These are phyloP conservation scores for Phytophthora fragariaefolia DNA, from an alignment of 352 stramenopile species.

Conservation along the genomic window DNA sequence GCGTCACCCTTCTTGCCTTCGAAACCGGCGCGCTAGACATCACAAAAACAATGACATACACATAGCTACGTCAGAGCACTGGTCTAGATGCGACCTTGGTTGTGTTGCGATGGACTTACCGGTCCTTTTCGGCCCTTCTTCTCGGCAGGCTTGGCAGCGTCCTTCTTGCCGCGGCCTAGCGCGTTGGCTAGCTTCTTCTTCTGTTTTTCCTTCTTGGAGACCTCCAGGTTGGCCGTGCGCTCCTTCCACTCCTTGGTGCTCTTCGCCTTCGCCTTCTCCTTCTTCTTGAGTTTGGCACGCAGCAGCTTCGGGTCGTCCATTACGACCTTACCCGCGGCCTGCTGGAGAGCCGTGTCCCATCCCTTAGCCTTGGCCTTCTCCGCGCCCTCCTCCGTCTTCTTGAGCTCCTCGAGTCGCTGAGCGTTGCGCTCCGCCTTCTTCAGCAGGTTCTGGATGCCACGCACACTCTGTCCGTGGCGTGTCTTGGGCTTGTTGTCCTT, in stretches of 20 bases:
- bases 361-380: constrained; percentile 67
- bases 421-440: constrained; percentile 85
- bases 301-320: constrained; percentile 83
- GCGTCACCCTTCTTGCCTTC: constrained; percentile 83
- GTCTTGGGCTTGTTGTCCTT: constrained; percentile 68
- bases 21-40: constrained; percentile 67
- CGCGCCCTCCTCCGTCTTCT: constrained; percentile 79
- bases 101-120: constrained; percentile 29
- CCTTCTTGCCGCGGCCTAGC: constrained; percentile 34
- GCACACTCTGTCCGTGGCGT: constrained; percentile 72
- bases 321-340: constrained; percentile 68
- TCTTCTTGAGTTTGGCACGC: constrained; percentile 85
- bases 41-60: constrained; percentile 5
- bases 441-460: constrained; percentile 79
- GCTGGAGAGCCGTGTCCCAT: constrained; percentile 79
- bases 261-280: constrained; percentile 83
- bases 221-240: constrained; percentile 58
- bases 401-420: constrained; percentile 77
- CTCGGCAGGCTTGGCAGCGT: constrained; percentile 41
- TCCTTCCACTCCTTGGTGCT: constrained; percentile 84
- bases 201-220: constrained; percentile 69
- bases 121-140: constrained; percentile 48
- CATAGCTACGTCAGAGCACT: constrained; percentile 19
- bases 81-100: too few species aligned
- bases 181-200: constrained; percentile 64